Base-by-base conservation (phyloP, 331 rosid species). In the Dryas integrifolia region DNA sequence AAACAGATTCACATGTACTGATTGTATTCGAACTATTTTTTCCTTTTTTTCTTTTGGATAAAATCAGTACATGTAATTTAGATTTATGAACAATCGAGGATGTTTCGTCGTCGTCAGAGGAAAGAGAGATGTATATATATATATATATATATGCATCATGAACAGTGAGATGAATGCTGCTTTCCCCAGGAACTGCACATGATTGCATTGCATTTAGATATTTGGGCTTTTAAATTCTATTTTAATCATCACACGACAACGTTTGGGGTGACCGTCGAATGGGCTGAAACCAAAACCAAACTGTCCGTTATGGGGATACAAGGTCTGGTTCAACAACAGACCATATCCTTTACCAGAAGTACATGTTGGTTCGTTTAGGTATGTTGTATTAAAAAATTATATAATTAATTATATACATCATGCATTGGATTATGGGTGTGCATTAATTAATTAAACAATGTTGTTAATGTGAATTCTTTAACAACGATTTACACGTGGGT, bases 401-500 rank as follows among this genome's bases (percentile, higher is more conserved):
- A 21, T 12, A 4, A 13, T 15, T 3, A 12, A 24, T 47, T 24
- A 52, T 9, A 49, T 46, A 62, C 24, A 21, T 21, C 2, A 21
- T 3, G 65, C 78, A 57, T 77, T 3, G 70, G 72, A 77, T 69
- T 61, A 35, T 56, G 71, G 53, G 35, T 21, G 2, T 12, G 56
- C 40, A 12, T 59, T 46, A 12, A 69, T 21, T 21, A 21, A 21
- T 21, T 21, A 21, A 21, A 21, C 24, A 21, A 21, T 21, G 24
- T 21, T 21, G 24, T 21, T 21, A 21, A 21, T 21, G 24, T 21
- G 51, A n/a, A 6, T 24, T 13, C 11, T 51, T 51, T 51, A 77
- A 63, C 44, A 77, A 62, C 81, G 79, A 70, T 30, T 75, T 15
- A 79, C 84, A 83, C 84, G 77, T 79, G 84, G 59, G 14, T 44